Evolutionary conservation across 2,329 filamentous ascomycete species (phyloP).

Genomic region (Fusarium multiceps): DNA sequence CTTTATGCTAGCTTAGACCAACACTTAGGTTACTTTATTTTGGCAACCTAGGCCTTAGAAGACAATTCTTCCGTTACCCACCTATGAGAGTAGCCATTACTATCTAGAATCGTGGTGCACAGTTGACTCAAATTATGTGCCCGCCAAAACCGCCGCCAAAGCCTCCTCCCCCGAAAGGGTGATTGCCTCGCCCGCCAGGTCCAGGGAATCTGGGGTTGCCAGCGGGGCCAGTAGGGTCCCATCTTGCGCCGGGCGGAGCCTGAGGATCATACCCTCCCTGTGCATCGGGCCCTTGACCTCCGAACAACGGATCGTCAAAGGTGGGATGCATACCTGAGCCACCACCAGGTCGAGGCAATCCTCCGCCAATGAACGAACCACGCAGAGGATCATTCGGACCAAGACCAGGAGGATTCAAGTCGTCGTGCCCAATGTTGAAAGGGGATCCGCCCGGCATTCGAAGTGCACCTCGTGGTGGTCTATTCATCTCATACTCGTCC

Average conservation of each 20-base stretch:
- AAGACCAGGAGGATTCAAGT: constrained; percentile 87
- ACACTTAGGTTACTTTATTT: too few relatives aligned
- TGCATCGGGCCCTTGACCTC: constrained; percentile 53
- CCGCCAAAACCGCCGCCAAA: constrained; percentile 46
- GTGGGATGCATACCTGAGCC: constrained; percentile 94
- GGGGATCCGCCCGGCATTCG: constrained; percentile 63
- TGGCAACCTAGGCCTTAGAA: too few relatives aligned
- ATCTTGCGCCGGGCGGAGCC: constrained; percentile 88
- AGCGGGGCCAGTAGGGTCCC: constrained; percentile 86
- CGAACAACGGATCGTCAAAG: constrained; percentile 89
- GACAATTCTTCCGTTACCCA: too few relatives aligned
- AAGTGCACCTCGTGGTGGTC: constrained; percentile 57
- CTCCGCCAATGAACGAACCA: constrained; percentile 72
- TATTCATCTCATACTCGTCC: constrained; percentile 87
- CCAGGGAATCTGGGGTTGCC: constrained; percentile 60
- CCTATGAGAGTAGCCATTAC: neutral
- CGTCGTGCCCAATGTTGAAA: constrained; percentile 81
- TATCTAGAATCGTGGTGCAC: neutral
- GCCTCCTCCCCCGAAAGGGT: constrained; percentile 55
- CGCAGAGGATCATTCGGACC: constrained; percentile 87
- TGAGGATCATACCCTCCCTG: constrained; percentile 66
- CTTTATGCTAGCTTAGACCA: too few relatives aligned
- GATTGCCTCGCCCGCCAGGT: constrained; percentile 53
- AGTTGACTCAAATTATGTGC: constrained; percentile 42
- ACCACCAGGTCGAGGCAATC: constrained; percentile 67